These are phyloP conservation scores for Mucor plumbeus DNA, from an alignment of 371 early-diverging fungal genomes.

Conservation along the genomic window DNA sequence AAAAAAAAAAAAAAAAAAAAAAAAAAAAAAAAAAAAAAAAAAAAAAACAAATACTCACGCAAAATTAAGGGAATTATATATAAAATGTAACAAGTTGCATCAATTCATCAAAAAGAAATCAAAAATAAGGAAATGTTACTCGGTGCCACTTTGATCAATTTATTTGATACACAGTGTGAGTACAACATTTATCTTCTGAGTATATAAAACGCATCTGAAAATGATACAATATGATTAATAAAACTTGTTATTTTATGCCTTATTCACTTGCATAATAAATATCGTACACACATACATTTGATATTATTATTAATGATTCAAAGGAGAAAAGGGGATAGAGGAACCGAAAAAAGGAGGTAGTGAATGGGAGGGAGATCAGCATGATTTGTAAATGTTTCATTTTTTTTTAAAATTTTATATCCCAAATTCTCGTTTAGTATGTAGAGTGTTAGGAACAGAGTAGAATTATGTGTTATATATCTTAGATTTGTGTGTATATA, in stretches of 20 bases:
- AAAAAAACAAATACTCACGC: too few species aligned
- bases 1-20: too few species aligned
- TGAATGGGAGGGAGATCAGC: slow-evolving; percentile 10
- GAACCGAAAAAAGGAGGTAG: neutral
- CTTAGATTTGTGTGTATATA: neutral
- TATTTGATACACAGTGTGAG: neutral
- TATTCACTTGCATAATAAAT: neutral
- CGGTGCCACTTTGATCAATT: slow-evolving; percentile 12
- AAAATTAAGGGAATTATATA: slow-evolving; percentile 2
- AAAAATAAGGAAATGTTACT: slow-evolving; percentile 9
- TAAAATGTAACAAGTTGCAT: neutral
- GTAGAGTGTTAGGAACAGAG: too few species aligned
- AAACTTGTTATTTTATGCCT: neutral
- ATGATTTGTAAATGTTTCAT: neutral
- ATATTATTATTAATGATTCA: neutral
- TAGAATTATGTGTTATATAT: neutral
- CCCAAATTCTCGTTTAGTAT: neutral
- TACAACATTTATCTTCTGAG: neutral
- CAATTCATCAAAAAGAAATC: slow-evolving; percentile 1
- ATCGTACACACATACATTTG: neutral
- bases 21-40: too few species aligned
- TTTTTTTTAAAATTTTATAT: neutral
- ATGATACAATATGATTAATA: neutral
- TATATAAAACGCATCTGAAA: neutral
- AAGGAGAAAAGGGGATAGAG: neutral